Percentiles rank a stretch among this genome's conserved stretches.
Conservation (phyloP, 495 filamentous ascomycete species). For the Penicillium desertorum region DNA sequence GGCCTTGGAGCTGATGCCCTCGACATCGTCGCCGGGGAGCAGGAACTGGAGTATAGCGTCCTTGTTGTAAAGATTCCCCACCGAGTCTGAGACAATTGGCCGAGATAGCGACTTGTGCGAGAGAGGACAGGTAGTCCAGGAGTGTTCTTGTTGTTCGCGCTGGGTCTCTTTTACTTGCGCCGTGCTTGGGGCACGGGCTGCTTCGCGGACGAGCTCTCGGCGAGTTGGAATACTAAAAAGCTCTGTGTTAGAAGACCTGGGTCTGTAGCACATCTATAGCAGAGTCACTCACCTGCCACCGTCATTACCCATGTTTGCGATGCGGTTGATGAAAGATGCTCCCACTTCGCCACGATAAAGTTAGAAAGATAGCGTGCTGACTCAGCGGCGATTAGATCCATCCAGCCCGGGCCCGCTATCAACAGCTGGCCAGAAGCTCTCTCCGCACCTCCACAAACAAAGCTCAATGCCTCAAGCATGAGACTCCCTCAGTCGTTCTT, state of each 20-base stretch:
- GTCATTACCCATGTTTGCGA: slow-evolving; percentile 84
- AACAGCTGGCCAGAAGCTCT: slow-evolving; percentile 46
- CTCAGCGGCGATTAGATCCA: slow-evolving; percentile 29
- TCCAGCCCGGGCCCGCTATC: slow-evolving; percentile 21
- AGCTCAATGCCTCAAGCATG: slow-evolving; percentile 49
- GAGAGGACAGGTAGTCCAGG: slow-evolving; percentile 83
- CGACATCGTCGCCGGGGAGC: slow-evolving; percentile 60
- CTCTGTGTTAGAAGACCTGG: background rate
- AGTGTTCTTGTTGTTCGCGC: slow-evolving; percentile 76
- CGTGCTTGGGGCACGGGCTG: slow-evolving; percentile 76
- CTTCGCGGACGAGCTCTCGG: slow-evolving; percentile 90
- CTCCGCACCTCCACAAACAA: slow-evolving; percentile 29
- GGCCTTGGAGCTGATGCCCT: slow-evolving; percentile 49
- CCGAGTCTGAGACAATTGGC: slow-evolving; percentile 80
- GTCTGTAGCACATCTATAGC: background rate
- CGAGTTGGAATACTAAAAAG: slow-evolving; percentile 77
- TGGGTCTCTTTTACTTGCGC: slow-evolving; percentile 86
- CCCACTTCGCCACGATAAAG: slow-evolving; percentile 27
- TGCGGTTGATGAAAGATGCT: slow-evolving; percentile 7
- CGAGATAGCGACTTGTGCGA: slow-evolving; percentile 69
- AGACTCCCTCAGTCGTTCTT: slow-evolving; percentile 43
- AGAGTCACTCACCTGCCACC: slow-evolving; percentile 63
- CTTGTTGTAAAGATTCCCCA: slow-evolving; percentile 91
- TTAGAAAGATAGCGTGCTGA: slow-evolving; percentile 28
- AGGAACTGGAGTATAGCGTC: slow-evolving; percentile 83